phyloP scores from a whole-genome alignment of 805 yeast genomes.

The Sungouiella thailandica region DNA sequence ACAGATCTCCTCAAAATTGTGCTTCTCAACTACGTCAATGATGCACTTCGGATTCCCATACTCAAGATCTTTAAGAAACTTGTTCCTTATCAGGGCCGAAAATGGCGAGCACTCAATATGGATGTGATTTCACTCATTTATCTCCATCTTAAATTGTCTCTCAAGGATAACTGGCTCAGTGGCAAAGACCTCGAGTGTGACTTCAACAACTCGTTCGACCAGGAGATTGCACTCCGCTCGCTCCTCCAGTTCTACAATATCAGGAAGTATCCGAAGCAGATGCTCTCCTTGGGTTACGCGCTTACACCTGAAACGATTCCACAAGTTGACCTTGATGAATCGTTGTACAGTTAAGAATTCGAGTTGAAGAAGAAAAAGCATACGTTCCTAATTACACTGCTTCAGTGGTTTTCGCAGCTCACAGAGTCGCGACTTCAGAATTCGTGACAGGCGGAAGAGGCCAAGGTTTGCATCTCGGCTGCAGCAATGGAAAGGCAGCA shows the following conservation, averaged over 20 bases:
- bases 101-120: constrained; percentile 93
- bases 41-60: constrained; percentile 60
- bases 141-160: constrained; percentile 61
- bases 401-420: too few species aligned
- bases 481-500: too few species aligned
- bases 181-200: constrained; percentile 77
- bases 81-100: constrained; percentile 86
- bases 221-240: constrained; percentile 79
- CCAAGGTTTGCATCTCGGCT: too few species aligned
- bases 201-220: constrained; percentile 71
- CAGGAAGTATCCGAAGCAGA: constrained; percentile 46
- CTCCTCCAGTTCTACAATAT: constrained; percentile 72
- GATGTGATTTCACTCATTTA: constrained; percentile 86
- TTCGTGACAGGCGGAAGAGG: too few species aligned
- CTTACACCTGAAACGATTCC: neutral
- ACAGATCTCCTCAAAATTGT: constrained; percentile 55
- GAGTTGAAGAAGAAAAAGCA: too few species aligned
- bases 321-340: neutral
- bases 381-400: neutral
- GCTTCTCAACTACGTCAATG: constrained; percentile 54
- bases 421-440: too few species aligned
- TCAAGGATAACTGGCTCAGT: constrained; percentile 83
- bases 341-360: neutral
- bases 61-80: constrained; percentile 71
- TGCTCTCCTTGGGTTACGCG: constrained; percentile 53